These are phyloP conservation scores for Kodamaea derodonti DNA, from an alignment of 1,139 yeast species.

Conservation along the genomic window DNA sequence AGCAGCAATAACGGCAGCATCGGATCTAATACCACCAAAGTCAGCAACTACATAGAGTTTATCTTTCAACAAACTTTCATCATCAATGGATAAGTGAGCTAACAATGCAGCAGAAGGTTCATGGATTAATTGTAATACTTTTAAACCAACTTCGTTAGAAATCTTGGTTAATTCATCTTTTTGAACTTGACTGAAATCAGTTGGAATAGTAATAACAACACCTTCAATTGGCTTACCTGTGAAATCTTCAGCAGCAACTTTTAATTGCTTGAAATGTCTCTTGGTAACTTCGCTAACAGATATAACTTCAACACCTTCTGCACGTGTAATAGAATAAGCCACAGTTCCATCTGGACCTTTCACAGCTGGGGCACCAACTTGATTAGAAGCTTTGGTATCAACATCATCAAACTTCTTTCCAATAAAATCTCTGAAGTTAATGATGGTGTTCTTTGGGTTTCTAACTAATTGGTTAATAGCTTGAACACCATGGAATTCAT, in stretches of 20 bases:
- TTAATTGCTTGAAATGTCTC: constrained; percentile 81
- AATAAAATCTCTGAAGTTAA: constrained; percentile 89
- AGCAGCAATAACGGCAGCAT: constrained; percentile 88
- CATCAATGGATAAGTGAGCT: constrained; percentile 61
- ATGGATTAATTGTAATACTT: constrained; percentile 80
- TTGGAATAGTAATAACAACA: constrained; percentile 87
- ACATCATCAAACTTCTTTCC: constrained; percentile 72
- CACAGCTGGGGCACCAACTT: constrained; percentile 70
- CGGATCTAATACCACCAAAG: constrained; percentile 95
- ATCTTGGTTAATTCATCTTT: constrained; percentile 59
- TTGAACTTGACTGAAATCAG: constrained; percentile 77
- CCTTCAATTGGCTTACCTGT: constrained; percentile 79
- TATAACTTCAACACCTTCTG: constrained; percentile 44
- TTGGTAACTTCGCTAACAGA: constrained; percentile 74
- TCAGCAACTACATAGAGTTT: constrained; percentile 90
- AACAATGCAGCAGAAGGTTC: constrained; percentile 93
- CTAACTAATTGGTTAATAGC: constrained; percentile 90
- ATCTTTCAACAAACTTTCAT: constrained; percentile 59
- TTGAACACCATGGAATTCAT: constrained; percentile 97
- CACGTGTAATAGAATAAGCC: constrained; percentile 58
- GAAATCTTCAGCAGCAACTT: constrained; percentile 88
- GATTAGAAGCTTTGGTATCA: constrained; percentile 53
- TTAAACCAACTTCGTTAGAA: constrained; percentile 69
- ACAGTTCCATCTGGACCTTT: constrained; percentile 62
- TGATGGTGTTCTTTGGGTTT: constrained; percentile 81